Percentiles rank a stretch among this genome's conserved stretches.
These are phyloP conservation scores for Pichia sp. DNA, from an alignment of 1,139 yeast genomes.

Conservation along the genomic window DNA sequence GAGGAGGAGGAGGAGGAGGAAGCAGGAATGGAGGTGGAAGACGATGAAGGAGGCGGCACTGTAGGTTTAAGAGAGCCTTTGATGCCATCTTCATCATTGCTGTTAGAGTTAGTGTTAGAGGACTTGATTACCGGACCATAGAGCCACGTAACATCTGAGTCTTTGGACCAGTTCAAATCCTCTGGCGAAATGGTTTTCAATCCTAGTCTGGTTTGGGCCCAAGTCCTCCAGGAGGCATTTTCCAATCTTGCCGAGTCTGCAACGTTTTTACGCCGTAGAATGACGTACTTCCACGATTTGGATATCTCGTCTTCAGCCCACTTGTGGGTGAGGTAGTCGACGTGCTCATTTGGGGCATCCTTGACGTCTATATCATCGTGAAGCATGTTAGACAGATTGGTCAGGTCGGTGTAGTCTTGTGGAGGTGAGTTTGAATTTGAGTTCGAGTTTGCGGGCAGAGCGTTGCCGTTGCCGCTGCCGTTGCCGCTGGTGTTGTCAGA, in stretches of 20 bases:
- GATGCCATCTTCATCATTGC: not conserved
- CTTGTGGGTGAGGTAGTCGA: slow-evolving; percentile 88
- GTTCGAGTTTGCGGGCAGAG: not conserved
- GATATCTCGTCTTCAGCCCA: slow-evolving; percentile 95
- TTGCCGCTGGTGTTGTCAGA: not conserved
- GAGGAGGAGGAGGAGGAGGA: not conserved
- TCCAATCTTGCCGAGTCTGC: slow-evolving; percentile 69
- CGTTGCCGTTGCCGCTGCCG: slow-evolving; percentile 11
- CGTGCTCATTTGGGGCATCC: slow-evolving; percentile 82
- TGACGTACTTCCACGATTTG: slow-evolving; percentile 92
- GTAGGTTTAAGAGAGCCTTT: not conserved
- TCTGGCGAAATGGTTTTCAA: slow-evolving; percentile 74
- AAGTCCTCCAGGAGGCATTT: slow-evolving; percentile 83
- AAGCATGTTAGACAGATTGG: slow-evolving; percentile 31
- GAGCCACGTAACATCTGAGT: slow-evolving; percentile 82
- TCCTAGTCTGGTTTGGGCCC: slow-evolving; percentile 77
- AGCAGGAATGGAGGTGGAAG: not conserved
- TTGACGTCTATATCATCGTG: slow-evolving; percentile 84
- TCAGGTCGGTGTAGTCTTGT: slow-evolving; percentile 4
- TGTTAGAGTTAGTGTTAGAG: not conserved
- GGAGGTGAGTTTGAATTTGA: not conserved
- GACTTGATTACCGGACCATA: slow-evolving; percentile 64
- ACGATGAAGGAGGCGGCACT: not conserved
- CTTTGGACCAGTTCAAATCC: slow-evolving; percentile 72
- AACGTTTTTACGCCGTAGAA: slow-evolving; percentile 69